These are phyloP conservation scores for Withania somnifera DNA, from an alignment of 305 asterid species.

Conservation along the genomic window DNA sequence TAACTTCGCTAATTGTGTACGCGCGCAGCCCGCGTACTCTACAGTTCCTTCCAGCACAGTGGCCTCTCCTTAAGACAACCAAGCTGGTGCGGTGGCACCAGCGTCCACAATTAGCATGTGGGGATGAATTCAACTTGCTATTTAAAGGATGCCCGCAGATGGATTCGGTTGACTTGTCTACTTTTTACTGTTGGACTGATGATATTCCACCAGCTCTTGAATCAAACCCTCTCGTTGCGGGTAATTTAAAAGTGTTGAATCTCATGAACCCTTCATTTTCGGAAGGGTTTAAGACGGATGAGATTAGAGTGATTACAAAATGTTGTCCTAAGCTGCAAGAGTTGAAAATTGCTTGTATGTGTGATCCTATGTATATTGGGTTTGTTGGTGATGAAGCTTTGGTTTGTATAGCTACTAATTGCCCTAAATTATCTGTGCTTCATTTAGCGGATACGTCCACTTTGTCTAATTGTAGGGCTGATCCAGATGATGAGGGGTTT, in stretches of 20 bases:
- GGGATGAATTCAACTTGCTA: slow-evolving; percentile 47
- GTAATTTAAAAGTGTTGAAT: slow-evolving; percentile 40
- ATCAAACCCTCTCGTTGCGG: slow-evolving; percentile 23
- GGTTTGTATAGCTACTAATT: slow-evolving; percentile 39
- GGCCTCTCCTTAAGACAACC: slow-evolving; percentile 35
- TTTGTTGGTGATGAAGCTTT: slow-evolving; percentile 57
- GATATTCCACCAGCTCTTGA: slow-evolving; percentile 55
- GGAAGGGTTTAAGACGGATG: slow-evolving; percentile 66
- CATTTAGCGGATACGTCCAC: slow-evolving; percentile 67
- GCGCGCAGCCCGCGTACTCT: slow-evolving; percentile 38
- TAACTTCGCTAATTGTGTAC: slow-evolving; percentile 44
- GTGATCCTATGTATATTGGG: slow-evolving; percentile 68
- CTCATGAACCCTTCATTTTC: slow-evolving; percentile 61
- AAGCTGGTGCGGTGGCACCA: slow-evolving; percentile 86
- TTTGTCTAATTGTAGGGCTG: slow-evolving; percentile 35
- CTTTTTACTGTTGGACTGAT: slow-evolving; percentile 83
- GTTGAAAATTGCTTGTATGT: slow-evolving; percentile 53
- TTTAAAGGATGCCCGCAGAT: slow-evolving; percentile 21
- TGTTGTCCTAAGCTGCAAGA: slow-evolving; percentile 52
- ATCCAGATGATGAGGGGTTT: slow-evolving; percentile 41
- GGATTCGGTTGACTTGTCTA: slow-evolving; percentile 42
- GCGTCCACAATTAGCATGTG: slow-evolving; percentile 53
- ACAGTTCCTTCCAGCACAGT: slow-evolving; percentile 33
- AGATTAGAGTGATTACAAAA: slow-evolving; percentile 43
- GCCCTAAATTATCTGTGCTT: slow-evolving; percentile 49